A percentile compares a stretch with the other conserved stretches of the same genome.
Conservation (phyloP, 202 grass and related monocot species). For the Setaria italica region DNA sequence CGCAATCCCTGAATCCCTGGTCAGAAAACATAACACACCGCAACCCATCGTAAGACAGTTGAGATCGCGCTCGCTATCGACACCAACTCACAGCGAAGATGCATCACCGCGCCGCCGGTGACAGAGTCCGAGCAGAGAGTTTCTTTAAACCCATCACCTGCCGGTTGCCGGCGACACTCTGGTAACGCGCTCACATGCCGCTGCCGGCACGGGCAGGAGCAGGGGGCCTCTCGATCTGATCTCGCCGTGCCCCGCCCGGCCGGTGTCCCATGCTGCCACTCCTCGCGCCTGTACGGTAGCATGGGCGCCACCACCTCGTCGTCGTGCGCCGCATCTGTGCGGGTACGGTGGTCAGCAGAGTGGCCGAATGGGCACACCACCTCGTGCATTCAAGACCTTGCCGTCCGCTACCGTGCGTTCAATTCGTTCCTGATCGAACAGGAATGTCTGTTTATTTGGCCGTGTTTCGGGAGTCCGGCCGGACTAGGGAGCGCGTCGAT, state of each 20-base stretch:
- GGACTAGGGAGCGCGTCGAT: no score
- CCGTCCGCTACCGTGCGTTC: background rate
- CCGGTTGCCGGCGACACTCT: background rate
- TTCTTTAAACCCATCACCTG: background rate
- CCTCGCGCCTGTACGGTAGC: slow-evolving; percentile 11
- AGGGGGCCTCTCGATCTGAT: background rate
- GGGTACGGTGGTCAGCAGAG: background rate
- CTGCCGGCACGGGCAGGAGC: background rate
- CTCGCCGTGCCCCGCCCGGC: slow-evolving; percentile 1
- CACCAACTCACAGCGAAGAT: no score
- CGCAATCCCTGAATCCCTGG: background rate
- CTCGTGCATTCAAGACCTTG: slow-evolving; percentile 29
- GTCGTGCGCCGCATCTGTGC: background rate
- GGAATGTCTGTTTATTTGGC: background rate
- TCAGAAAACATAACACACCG: background rate
- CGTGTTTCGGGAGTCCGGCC: background rate
- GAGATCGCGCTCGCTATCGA: background rate
- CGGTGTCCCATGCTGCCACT: slow-evolving; percentile 22
- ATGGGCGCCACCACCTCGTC: background rate
- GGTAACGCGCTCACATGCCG: slow-evolving; percentile 20
- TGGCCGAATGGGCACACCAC: background rate
- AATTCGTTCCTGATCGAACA: slow-evolving; percentile 17
- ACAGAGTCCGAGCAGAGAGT: background rate
- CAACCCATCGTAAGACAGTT: background rate
- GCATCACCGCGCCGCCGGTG: no score